These are phyloP conservation scores for Verbascum thapsus DNA, from an alignment of 257 asterid genomes.

Conservation along the genomic window DNA sequence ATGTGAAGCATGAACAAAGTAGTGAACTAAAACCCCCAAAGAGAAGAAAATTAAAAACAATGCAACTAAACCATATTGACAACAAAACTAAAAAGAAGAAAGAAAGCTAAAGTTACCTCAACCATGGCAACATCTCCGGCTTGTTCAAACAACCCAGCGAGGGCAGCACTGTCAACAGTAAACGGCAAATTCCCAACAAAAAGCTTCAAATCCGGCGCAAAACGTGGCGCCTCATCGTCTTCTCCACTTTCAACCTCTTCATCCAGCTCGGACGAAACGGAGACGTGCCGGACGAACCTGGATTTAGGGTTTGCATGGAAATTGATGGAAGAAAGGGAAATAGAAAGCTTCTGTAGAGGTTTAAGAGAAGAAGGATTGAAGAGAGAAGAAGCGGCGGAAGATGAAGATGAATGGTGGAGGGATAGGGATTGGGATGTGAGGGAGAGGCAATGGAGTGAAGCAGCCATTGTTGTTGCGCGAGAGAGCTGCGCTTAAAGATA, in stretches of 20 bases:
- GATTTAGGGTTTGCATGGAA: slow-evolving; percentile 19
- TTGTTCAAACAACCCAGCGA: slow-evolving; percentile 76
- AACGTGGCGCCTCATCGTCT: slow-evolving; percentile 36
- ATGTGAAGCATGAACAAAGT: neutral
- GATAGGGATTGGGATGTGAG: slow-evolving; percentile 61
- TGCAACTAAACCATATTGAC: neutral
- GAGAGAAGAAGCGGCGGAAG: slow-evolving; percentile 37
- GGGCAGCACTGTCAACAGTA: slow-evolving; percentile 68
- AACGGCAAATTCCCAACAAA: slow-evolving; percentile 91
- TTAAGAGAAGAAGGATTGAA: slow-evolving; percentile 43
- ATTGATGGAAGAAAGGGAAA: slow-evolving; percentile 36
- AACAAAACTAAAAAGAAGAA: neutral
- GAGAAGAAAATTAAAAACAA: neutral
- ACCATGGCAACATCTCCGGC: slow-evolving; percentile 91
- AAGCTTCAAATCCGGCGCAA: slow-evolving; percentile 68
- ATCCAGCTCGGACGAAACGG: slow-evolving; percentile 62
- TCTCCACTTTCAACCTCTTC: slow-evolving; percentile 42
- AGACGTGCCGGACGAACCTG: slow-evolving; percentile 48
- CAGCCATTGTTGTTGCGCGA: slow-evolving; percentile 51
- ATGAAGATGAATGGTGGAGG: slow-evolving; percentile 37
- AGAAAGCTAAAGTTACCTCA: slow-evolving; percentile 55
- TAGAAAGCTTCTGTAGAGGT: slow-evolving; percentile 37
- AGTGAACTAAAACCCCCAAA: neutral
- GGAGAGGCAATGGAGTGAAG: slow-evolving; percentile 60
- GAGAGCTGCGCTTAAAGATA: slow-evolving; percentile 31